These are phyloP conservation scores for Zygosaccharomyces siamensis DNA, from an alignment of 805 yeast genomes.

Conservation along the genomic window DNA sequence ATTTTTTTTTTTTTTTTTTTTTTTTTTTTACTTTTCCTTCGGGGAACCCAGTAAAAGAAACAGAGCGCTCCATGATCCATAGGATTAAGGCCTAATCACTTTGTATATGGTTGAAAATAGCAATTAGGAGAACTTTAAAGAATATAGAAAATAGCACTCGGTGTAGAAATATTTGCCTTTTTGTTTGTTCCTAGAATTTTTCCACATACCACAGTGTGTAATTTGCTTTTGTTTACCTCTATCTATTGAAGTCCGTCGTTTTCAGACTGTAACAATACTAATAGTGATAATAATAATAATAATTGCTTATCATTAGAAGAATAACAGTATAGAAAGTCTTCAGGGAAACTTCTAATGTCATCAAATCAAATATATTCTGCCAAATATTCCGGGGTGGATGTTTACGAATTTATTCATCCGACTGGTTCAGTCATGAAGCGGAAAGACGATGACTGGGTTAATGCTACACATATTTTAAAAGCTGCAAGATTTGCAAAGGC, in stretches of 20 bases:
- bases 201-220: background rate
- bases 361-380: constrained; percentile 58
- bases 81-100: background rate
- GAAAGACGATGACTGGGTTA: constrained; percentile 75
- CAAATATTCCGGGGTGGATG: constrained; percentile 75
- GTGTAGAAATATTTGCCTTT: too few relatives aligned
- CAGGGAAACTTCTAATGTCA: constrained; percentile 10
- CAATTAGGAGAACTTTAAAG: background rate
- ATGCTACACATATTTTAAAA: constrained; percentile 92
- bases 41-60: constrained; percentile 2
- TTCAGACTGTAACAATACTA: constrained; percentile 1
- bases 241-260: background rate
- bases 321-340: background rate
- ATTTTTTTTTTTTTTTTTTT: constrained; percentile 1
- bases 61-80: constrained; percentile 5
- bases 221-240: background rate
- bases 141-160: too few relatives aligned
- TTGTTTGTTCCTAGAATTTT: background rate
- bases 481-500: constrained; percentile 95
- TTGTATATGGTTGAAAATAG: background rate
- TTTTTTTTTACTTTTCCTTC: too few relatives aligned
- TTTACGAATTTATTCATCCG: constrained; percentile 66
- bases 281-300: background rate
- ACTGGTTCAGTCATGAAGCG: constrained; percentile 76
- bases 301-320: background rate